Base-by-base conservation (phyloP, 176 grass and related monocot species). In the Otatea glauca region DNA sequence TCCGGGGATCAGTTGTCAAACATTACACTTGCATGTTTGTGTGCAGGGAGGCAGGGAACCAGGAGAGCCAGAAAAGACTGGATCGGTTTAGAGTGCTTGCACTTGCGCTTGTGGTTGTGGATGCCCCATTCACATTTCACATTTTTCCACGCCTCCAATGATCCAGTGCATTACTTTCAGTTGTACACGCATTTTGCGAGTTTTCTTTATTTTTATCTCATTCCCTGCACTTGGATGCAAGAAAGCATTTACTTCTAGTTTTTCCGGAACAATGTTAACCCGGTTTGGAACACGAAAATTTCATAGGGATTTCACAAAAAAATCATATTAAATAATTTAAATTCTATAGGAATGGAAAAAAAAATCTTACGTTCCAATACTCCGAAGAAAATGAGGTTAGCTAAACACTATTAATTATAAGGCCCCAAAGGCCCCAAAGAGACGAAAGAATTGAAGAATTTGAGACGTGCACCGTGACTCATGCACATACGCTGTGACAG, bases 61-160 rank as follows among this genome's bases (percentile, higher is more conserved):
- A 80, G 74, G n/a, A 20, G 69, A 62, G 39, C 3, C 83, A 82
- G 78, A 72, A 90, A 90, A 90, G 88, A 65, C 58, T 86, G 88
- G 38, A 25, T 29, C 78, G 10, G 24, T 81, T 89, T 85, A 18
- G 34, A 3, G 54, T 70, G 71, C 54, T 65, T 82, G 77, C 83
- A 65, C 83, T 85, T 89, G 75, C 5, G 62, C 75, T 10, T 41
- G 27, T 37, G 62, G 72, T 50, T 50, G 62, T 3, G 9, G 44
- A 45, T 45, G 44, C 10, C 79, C 67, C 27, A 43, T 10, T 61
- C 11, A 27, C 23, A 21, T 37, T 60, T 61, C 11, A 41, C 23
- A 21, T 37, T 60, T 71, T 64, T 44, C 7, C 61, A 32, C 23
- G 3, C 1, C 47, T 43, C 37, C 59, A 78, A 78, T 60, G 53